A percentile compares a stretch with the other conserved stretches of the same genome.
These are phyloP conservation scores for Bipolaris gigantea DNA, from an alignment of 2,329 filamentous ascomycete species.

Conservation along the genomic window DNA sequence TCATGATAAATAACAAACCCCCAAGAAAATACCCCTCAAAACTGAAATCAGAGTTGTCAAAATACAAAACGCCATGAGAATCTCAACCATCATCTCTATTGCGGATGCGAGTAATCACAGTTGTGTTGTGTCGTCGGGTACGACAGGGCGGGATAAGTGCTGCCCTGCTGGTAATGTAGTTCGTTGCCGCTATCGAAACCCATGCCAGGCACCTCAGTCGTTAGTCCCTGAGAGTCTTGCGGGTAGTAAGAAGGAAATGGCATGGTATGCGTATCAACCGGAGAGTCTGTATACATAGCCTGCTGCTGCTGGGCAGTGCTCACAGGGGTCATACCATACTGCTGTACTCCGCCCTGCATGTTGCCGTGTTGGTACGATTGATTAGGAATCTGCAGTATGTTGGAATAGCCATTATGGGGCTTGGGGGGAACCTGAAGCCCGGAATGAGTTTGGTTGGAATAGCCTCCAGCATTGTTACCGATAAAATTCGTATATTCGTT, in stretches of 20 bases:
- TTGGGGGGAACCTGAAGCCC: conserved; percentile 37
- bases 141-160: conserved; percentile 38
- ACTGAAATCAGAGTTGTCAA: background rate
- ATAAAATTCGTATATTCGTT: conserved; percentile 29
- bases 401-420: conserved; percentile 31
- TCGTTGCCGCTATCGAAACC: conserved; percentile 30
- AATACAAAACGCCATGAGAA: too few species aligned
- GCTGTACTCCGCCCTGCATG: conserved; percentile 26
- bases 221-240: conserved; percentile 34
- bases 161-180: conserved; percentile 36
- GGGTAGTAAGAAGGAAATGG: conserved; percentile 38
- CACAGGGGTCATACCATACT: conserved; percentile 34
- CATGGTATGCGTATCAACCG: conserved; percentile 38
- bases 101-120: conserved; percentile 34
- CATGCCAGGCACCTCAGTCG: conserved; percentile 27
- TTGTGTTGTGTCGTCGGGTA: conserved; percentile 38
- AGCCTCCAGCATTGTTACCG: conserved; percentile 21
- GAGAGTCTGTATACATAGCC: conserved; percentile 41
- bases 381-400: conserved; percentile 34
- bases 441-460: conserved; percentile 40
- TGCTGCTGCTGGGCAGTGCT: conserved; percentile 36
- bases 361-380: conserved; percentile 33
- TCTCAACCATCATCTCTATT: conserved; percentile 16
- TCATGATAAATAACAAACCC: background rate
- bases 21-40: background rate